Conservation (phyloP, 2,329 filamentous ascomycete species). For the Conoideocrella luteorostrata region DNA sequence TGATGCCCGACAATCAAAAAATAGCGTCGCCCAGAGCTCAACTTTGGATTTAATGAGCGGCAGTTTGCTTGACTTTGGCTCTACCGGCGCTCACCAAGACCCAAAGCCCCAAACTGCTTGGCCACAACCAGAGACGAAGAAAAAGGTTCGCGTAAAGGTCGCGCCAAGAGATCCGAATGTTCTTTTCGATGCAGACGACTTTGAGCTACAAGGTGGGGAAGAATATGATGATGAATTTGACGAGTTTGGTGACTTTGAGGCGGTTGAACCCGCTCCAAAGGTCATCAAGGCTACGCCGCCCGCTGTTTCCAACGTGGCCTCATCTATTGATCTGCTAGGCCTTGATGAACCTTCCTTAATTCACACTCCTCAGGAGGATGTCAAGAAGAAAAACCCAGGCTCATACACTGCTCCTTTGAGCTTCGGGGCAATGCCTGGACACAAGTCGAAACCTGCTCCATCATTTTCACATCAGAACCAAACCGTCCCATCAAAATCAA, state of each 20-base stretch:
- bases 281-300: neutral
- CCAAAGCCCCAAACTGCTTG: conserved; percentile 13
- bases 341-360: conserved; percentile 25
- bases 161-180: conserved; percentile 42
- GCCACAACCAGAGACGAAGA: conserved; percentile 8
- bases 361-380: neutral
- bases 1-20: neutral
- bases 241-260: conserved; percentile 55
- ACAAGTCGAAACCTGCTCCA: conserved; percentile 41
- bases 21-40: neutral
- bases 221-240: conserved; percentile 45
- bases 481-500: conserved; percentile 45
- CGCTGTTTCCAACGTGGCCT: neutral
- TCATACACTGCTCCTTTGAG: conserved; percentile 15
- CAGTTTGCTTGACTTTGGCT: neutral
- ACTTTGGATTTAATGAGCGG: neutral
- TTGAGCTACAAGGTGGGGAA: conserved; percentile 33
- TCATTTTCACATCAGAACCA: conserved; percentile 47
- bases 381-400: neutral
- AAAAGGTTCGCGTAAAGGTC: conserved; percentile 18
- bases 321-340: conserved; percentile 34
- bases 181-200: conserved; percentile 60
- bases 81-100: neutral
- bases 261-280: conserved; percentile 22
- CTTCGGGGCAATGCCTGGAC: conserved; percentile 20